Evolutionary conservation across 2,329 filamentous ascomycete species (phyloP).

Genomic region (Fusarium concolor): DNA sequence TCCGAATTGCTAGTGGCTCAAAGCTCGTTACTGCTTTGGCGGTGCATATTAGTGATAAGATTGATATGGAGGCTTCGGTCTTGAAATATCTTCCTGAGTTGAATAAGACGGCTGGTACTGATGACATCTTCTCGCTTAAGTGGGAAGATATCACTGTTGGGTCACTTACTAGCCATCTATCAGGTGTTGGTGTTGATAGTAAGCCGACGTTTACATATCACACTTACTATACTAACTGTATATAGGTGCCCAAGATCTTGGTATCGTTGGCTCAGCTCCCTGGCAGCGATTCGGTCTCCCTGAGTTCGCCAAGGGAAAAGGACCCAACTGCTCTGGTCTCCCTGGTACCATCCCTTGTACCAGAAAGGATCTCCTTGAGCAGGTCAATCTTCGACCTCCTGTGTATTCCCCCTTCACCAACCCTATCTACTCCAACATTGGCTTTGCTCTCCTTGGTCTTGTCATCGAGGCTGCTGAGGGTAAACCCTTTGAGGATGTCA

Average conservation of each 20-base stretch:
- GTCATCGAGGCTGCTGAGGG: slow-evolving; percentile 59
- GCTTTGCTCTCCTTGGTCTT: slow-evolving; percentile 57
- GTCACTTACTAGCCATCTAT: slow-evolving; percentile 59
- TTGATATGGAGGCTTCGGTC: slow-evolving; percentile 56
- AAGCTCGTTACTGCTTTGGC: slow-evolving; percentile 52
- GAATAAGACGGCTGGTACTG: slow-evolving; percentile 38
- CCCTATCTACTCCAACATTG: slow-evolving; percentile 63
- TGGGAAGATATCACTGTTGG: slow-evolving; percentile 63
- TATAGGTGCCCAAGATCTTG: slow-evolving; percentile 51
- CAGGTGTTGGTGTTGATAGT: slow-evolving; percentile 56
- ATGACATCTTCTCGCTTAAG: slow-evolving; percentile 50
- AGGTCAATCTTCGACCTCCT: slow-evolving; percentile 50
- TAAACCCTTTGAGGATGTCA: slow-evolving; percentile 53
- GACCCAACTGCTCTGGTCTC: slow-evolving; percentile 52
- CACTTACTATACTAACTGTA: neutral
- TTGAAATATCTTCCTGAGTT: slow-evolving; percentile 59
- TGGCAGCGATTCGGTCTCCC: slow-evolving; percentile 52
- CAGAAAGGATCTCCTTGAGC: slow-evolving; percentile 44
- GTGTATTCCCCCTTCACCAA: slow-evolving; percentile 57
- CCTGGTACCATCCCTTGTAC: slow-evolving; percentile 49
- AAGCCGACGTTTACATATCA: neutral
- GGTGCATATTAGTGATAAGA: slow-evolving; percentile 44
- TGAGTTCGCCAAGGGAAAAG: slow-evolving; percentile 43
- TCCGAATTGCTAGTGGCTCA: slow-evolving; percentile 51
- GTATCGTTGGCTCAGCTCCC: slow-evolving; percentile 37